Evolutionary conservation across 257 asterid genomes (phyloP).

Genomic region (Phtheirospermum japonicum): DNA sequence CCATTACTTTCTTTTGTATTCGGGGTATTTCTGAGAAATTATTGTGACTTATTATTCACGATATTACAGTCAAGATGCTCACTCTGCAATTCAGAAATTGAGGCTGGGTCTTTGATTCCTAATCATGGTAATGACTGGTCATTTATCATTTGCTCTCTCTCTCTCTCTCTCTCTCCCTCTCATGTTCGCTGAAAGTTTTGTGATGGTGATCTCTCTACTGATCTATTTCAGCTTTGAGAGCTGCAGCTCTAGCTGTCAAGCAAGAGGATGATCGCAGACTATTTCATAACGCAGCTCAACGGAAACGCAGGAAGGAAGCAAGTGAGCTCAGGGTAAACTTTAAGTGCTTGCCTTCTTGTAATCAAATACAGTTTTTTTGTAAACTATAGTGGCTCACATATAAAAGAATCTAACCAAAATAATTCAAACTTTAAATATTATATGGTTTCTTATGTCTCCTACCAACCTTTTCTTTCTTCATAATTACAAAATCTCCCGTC

Average conservation of each 20-base stretch:
- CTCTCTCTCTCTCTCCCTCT: slow-evolving; percentile 22
- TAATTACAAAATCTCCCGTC: background rate
- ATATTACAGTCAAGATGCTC: slow-evolving; percentile 81
- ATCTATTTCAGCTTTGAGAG: slow-evolving; percentile 70
- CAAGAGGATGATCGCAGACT: slow-evolving; percentile 93
- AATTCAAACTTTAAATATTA: background rate
- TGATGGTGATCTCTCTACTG: slow-evolving; percentile 25
- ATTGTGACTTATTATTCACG: slow-evolving; percentile 20
- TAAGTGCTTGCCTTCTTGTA: too few species aligned
- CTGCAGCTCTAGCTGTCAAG: slow-evolving; percentile 91
- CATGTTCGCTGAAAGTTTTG: slow-evolving; percentile 17
- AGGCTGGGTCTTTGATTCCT: slow-evolving; percentile 69
- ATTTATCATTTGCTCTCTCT: background rate
- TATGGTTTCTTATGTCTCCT: background rate
- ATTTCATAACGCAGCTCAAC: slow-evolving; percentile 77
- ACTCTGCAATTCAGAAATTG: slow-evolving; percentile 74
- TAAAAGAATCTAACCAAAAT: background rate
- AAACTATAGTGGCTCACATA: background rate
- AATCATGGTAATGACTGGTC: slow-evolving; percentile 60
- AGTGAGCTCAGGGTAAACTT: slow-evolving; percentile 69
- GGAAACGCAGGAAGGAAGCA: slow-evolving; percentile 93
- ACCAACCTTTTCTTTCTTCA: background rate
- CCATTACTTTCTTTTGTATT: slow-evolving; percentile 18
- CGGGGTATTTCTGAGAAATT: slow-evolving; percentile 9
- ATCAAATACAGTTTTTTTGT: slow-evolving; percentile 13